Conservation (phyloP, 2,329 filamentous ascomycete genomes). For the Phialophora tarda region DNA sequence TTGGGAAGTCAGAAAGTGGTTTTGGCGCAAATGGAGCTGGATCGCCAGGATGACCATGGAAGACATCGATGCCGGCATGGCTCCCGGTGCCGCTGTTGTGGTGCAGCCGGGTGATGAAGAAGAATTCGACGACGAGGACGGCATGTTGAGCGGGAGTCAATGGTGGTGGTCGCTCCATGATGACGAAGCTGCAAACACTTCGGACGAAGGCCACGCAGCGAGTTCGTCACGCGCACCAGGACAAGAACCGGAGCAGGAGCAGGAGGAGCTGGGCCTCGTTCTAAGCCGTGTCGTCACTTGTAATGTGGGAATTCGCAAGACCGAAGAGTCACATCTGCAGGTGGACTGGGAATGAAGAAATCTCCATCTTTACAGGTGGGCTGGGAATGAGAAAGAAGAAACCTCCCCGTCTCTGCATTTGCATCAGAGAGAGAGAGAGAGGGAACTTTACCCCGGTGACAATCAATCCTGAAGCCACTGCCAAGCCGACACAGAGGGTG, state of each 20-base stretch:
- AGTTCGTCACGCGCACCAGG: constrained; percentile 4
- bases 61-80: constrained; percentile 41
- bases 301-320: constrained; percentile 29
- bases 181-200: constrained; percentile 13
- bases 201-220: not conserved
- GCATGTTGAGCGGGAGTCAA: not conserved
- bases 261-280: constrained; percentile 27
- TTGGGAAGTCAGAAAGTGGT: constrained; percentile 55
- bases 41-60: constrained; percentile 48
- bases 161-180: constrained; percentile 11
- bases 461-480: not conserved
- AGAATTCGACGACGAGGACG: constrained; percentile 26
- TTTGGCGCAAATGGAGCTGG: constrained; percentile 51
- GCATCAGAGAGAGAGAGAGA: not conserved
- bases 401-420: not conserved
- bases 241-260: not conserved
- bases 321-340: constrained; percentile 22
- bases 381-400: constrained; percentile 27
- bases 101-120: constrained; percentile 38
- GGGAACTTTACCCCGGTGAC: too few relatives aligned
- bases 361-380: not conserved
- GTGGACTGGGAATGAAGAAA: constrained; percentile 23
- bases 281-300: constrained; percentile 24
- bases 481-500: not conserved
- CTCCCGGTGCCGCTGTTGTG: constrained; percentile 28